Evolutionary conservation across 257 asterid species (phyloP).

Genomic region (Sherardia arvensis): DNA sequence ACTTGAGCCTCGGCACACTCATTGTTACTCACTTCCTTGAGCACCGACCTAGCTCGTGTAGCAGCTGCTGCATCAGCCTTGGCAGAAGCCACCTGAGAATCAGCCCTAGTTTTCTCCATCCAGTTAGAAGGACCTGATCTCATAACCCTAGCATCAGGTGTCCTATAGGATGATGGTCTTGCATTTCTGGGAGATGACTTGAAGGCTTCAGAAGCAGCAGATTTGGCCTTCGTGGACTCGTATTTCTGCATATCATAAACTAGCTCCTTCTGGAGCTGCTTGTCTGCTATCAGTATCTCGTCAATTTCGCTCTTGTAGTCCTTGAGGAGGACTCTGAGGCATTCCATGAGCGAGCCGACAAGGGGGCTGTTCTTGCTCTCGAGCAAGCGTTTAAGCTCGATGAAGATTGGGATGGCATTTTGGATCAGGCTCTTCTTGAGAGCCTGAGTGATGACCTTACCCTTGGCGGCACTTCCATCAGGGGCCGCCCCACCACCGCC

Average conservation of each 20-base stretch:
- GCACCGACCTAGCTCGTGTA: slow-evolving; percentile 57
- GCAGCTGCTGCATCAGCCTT: slow-evolving; percentile 65
- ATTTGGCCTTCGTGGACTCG: slow-evolving; percentile 55
- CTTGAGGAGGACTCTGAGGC: slow-evolving; percentile 80
- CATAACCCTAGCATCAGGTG: background rate
- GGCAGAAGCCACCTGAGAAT: slow-evolving; percentile 76
- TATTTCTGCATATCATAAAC: slow-evolving; percentile 77
- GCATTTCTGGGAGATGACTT: slow-evolving; percentile 31
- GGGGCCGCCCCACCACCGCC: no score
- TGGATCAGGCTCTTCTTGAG: slow-evolving; percentile 81
- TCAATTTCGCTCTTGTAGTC: slow-evolving; percentile 93
- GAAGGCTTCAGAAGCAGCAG: slow-evolving; percentile 38
- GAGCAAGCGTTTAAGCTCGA: slow-evolving; percentile 72
- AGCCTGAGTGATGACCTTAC: slow-evolving; percentile 74
- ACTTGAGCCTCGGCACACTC: slow-evolving; percentile 74
- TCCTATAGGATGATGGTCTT: background rate
- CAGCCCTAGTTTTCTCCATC: slow-evolving; percentile 19
- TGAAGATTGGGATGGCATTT: slow-evolving; percentile 85
- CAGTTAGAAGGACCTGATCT: slow-evolving; percentile 13
- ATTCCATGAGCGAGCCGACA: slow-evolving; percentile 84
- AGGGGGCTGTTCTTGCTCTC: slow-evolving; percentile 86
- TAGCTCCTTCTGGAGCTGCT: slow-evolving; percentile 87
- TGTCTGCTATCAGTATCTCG: slow-evolving; percentile 71
- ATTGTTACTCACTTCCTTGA: slow-evolving; percentile 56
- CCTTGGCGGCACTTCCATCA: slow-evolving; percentile 45